A percentile compares a stretch with the other conserved stretches of the same genome.
Conservation (phyloP, 768 basidiomycete species). For the Trichaptum fuscoviolaceum region DNA sequence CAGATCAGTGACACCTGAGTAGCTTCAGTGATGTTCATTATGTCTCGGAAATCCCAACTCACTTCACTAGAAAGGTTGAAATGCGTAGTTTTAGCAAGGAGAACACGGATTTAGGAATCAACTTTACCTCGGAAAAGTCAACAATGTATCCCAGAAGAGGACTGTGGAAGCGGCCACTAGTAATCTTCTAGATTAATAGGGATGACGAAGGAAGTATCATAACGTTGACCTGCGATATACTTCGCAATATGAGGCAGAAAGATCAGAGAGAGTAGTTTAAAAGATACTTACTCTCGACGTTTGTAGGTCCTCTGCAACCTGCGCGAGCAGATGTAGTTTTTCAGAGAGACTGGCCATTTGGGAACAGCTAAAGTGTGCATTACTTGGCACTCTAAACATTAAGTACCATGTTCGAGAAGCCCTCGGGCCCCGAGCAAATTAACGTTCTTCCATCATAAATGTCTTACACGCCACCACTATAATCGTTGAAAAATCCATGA, state of each 20-base stretch:
- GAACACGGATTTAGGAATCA: background rate
- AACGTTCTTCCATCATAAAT: background rate
- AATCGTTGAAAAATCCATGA: background rate
- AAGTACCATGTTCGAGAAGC: background rate
- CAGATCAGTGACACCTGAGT: background rate
- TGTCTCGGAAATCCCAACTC: background rate
- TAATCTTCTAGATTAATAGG: background rate
- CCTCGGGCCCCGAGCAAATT: background rate
- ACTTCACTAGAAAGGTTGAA: background rate
- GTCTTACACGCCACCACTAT: background rate
- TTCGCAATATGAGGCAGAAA: background rate
- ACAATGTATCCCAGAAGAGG: background rate
- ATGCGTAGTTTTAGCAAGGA: background rate
- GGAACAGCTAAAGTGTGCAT: background rate
- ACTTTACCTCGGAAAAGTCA: background rate
- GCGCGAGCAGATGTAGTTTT: background rate
- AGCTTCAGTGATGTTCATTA: background rate
- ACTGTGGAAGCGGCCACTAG: background rate
- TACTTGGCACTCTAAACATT: background rate
- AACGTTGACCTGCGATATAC: background rate
- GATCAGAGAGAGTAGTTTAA: background rate
- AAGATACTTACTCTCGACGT: background rate
- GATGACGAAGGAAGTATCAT: background rate
- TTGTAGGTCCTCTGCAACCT: background rate
- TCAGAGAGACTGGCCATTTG: background rate